phyloP scores from a whole-genome alignment of 371 early-diverging fungal species.

The Mortierella sp. region DNA sequence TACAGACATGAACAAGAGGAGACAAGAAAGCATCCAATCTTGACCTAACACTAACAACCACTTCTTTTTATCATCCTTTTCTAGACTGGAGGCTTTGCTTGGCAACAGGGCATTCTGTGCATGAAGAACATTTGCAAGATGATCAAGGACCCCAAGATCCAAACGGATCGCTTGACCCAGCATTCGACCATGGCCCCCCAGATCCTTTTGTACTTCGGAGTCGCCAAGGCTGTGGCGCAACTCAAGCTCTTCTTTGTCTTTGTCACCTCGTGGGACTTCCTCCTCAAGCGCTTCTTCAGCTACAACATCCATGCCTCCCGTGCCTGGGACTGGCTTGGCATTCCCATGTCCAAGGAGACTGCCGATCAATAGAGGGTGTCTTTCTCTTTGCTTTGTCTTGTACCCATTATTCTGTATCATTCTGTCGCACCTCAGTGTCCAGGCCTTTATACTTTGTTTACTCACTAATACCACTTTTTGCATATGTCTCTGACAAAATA shows the following conservation, averaged over 20 bases:
- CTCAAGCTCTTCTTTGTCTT: conserved; percentile 34
- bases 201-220: conserved; percentile 45
- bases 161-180: background rate
- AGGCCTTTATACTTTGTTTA: too few species aligned
- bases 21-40: background rate
- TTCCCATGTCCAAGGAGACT: conserved; percentile 33
- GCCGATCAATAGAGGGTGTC: conserved; percentile 22
- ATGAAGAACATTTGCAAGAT: conserved; percentile 51
- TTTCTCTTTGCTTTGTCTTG: background rate
- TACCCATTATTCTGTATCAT: too few species aligned
- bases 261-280: conserved; percentile 23
- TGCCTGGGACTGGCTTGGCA: conserved; percentile 45
- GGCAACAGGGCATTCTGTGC: conserved; percentile 35
- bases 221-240: conserved; percentile 34
- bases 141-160: conserved; percentile 30
- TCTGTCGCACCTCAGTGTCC: too few species aligned
- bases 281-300: conserved; percentile 39
- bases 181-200: conserved; percentile 39
- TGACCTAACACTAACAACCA: background rate
- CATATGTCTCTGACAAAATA: too few species aligned
- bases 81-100: conserved; percentile 48
- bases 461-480: too few species aligned
- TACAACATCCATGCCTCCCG: conserved; percentile 44
- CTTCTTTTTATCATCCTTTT: background rate
- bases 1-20: background rate